These are phyloP conservation scores for Hyphodiscus hymeniophilus DNA, from an alignment of 495 filamentous ascomycete species.

Conservation along the genomic window DNA sequence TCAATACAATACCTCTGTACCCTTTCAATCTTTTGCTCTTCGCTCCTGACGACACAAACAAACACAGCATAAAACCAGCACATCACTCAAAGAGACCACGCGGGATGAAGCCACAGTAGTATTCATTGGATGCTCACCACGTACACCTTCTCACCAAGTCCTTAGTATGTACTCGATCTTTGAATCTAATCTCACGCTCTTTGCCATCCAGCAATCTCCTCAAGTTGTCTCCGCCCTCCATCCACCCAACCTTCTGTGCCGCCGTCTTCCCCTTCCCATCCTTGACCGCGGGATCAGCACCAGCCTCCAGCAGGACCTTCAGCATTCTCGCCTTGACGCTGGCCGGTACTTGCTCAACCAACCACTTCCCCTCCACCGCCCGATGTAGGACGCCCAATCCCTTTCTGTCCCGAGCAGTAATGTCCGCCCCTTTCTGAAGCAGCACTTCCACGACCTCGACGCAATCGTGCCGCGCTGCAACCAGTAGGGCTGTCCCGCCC, in stretches of 20 bases:
- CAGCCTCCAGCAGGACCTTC: slow-evolving; percentile 7
- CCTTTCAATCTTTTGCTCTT: too few species aligned
- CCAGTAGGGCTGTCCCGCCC: slow-evolving; percentile 1
- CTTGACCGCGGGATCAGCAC: slow-evolving; percentile 3
- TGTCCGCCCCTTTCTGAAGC: slow-evolving; percentile 8
- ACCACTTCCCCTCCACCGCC: slow-evolving; percentile 5
- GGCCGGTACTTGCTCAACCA: neutral
- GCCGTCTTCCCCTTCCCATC: slow-evolving; percentile 9
- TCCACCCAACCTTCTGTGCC: slow-evolving; percentile 3
- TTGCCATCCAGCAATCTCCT: slow-evolving; percentile 5
- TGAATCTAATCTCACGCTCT: neutral
- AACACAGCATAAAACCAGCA: too few species aligned
- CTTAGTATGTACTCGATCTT: neutral
- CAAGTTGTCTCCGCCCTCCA: slow-evolving; percentile 6
- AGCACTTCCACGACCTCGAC: slow-evolving; percentile 4
- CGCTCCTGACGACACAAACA: too few species aligned
- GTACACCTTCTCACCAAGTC: too few species aligned
- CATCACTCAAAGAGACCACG: too few species aligned
- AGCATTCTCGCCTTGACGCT: slow-evolving; percentile 1
- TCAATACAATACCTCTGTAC: too few species aligned
- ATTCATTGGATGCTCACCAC: too few species aligned
- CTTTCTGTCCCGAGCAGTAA: slow-evolving; percentile 5
- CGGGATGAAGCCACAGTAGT: too few species aligned
- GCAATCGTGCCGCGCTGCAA: slow-evolving; percentile 5
- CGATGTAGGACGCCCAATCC: slow-evolving; percentile 4